A percentile compares a stretch with the other conserved stretches of the same genome.
Evolutionary conservation across 2,329 filamentous ascomycete genomes (phyloP).

Genomic region (Ceratocystis smalleyi): DNA sequence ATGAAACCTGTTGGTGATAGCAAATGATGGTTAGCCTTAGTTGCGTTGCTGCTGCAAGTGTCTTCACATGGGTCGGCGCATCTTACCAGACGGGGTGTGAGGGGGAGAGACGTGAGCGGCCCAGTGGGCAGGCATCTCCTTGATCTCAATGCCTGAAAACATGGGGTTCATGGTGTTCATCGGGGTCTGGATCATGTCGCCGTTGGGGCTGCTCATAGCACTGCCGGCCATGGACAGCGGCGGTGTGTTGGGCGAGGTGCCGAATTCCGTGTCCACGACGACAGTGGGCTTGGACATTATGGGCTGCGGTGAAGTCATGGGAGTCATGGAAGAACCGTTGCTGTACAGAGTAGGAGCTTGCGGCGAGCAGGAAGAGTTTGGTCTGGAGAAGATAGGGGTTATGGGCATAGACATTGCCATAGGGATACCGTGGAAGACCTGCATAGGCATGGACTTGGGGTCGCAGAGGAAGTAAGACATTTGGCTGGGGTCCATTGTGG

Average conservation of each 20-base stretch:
- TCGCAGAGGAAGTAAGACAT: constrained; percentile 78
- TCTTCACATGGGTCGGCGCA: neutral
- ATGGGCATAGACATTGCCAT: constrained; percentile 58
- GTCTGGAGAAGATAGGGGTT: constrained; percentile 49
- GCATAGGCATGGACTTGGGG: constrained; percentile 48
- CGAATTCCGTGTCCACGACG: constrained; percentile 51
- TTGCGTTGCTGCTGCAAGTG: neutral
- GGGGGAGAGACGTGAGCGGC: constrained; percentile 63
- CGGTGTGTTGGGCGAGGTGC: constrained; percentile 53
- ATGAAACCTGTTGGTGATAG: constrained; percentile 13
- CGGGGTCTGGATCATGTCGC: constrained; percentile 66
- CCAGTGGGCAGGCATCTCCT: constrained; percentile 50
- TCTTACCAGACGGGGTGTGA: constrained; percentile 71
- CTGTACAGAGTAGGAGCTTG: constrained; percentile 37
- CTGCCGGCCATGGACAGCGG: constrained; percentile 75
- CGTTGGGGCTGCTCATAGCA: constrained; percentile 71
- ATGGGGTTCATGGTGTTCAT: constrained; percentile 64
- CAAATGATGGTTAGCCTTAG: neutral
- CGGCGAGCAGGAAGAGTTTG: constrained; percentile 50
- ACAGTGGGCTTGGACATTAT: constrained; percentile 59
- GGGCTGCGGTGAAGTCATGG: constrained; percentile 59
- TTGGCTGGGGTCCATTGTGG: constrained; percentile 54
- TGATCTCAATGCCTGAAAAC: constrained; percentile 55
- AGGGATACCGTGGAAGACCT: constrained; percentile 53
- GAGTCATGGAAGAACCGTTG: constrained; percentile 48